These are phyloP conservation scores for Mycena vitilis DNA, from an alignment of 768 basidiomycete species.

Conservation along the genomic window DNA sequence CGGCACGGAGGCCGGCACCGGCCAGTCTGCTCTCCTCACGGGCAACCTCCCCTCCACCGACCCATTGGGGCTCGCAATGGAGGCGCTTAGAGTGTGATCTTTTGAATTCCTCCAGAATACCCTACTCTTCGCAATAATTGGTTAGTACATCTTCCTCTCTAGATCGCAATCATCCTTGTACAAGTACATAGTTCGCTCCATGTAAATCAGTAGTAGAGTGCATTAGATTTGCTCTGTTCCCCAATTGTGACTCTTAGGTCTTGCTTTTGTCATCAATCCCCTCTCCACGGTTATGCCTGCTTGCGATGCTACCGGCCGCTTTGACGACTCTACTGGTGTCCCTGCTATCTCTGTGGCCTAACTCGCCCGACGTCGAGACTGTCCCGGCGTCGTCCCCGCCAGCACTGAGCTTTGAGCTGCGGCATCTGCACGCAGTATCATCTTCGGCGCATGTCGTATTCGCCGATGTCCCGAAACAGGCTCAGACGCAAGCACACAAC, in stretches of 20 bases:
- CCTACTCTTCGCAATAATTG: conserved; percentile 21
- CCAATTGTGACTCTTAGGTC: neutral
- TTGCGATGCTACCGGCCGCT: conserved; percentile 57
- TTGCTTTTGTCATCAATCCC: neutral
- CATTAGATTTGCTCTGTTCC: neutral
- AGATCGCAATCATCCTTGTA: conserved; percentile 23
- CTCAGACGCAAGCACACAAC: conserved; percentile 31
- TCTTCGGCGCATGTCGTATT: conserved; percentile 63
- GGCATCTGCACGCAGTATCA: conserved; percentile 71
- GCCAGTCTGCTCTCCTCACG: conserved; percentile 47
- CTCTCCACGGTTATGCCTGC: conserved; percentile 38
- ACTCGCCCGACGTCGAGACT: conserved; percentile 19
- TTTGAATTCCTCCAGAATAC: conserved; percentile 7
- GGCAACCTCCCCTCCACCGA: conserved; percentile 58
- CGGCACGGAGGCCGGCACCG: conserved; percentile 57
- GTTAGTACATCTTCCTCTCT: conserved; percentile 3
- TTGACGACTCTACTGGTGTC: conserved; percentile 62
- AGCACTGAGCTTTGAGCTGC: conserved; percentile 62
- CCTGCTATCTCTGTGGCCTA: conserved; percentile 46
- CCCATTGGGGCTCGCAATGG: conserved; percentile 74
- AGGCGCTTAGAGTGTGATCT: conserved; percentile 51
- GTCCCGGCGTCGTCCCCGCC: conserved; percentile 21
- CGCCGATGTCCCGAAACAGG: conserved; percentile 54
- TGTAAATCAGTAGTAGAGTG: conserved; percentile 23
- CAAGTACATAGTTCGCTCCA: conserved; percentile 15